Evolutionary conservation across 164 flowering plant species (phyloP).

Genomic region (Warburgia ugandensis): DNA sequence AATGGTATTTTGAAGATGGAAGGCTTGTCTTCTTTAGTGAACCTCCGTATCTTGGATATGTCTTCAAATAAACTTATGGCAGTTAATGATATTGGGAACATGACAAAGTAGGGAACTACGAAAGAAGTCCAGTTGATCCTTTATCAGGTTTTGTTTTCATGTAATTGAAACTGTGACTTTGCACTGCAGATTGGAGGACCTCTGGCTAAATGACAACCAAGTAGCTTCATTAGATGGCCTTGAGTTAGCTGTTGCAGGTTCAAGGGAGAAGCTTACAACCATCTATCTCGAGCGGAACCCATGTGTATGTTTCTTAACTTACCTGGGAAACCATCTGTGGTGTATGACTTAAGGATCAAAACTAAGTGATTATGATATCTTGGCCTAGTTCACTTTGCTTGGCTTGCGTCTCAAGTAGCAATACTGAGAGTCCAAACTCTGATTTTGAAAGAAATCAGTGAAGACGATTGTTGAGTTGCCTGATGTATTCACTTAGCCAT

Average conservation of each 20-base stretch:
- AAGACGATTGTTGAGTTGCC: too few species aligned
- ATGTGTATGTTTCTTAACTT: conserved; percentile 54
- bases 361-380: too few species aligned
- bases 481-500: too few species aligned
- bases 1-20: conserved; percentile 95
- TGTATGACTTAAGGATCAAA: too few species aligned
- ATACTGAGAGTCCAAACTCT: too few species aligned
- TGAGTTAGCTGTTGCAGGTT: conserved; percentile 65
- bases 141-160: conserved; percentile 1
- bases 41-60: conserved; percentile 80
- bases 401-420: too few species aligned
- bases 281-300: conserved; percentile 91
- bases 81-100: conserved; percentile 58
- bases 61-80: conserved; percentile 79
- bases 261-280: conserved; percentile 75
- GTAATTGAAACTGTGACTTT: neutral
- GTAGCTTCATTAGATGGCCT: conserved; percentile 67
- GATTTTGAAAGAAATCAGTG: too few species aligned
- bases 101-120: conserved; percentile 38
- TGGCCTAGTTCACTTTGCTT: too few species aligned
- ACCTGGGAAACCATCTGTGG: too few species aligned
- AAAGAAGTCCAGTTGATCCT: neutral
- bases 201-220: conserved; percentile 96
- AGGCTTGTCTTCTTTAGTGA: conserved; percentile 68
- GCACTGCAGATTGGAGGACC: conserved; percentile 74